A percentile compares a stretch with the other conserved stretches of the same genome.
phyloP scores from a whole-genome alignment of 2,329 filamentous ascomycete species.

The Graphiopsis chlorocephala region DNA sequence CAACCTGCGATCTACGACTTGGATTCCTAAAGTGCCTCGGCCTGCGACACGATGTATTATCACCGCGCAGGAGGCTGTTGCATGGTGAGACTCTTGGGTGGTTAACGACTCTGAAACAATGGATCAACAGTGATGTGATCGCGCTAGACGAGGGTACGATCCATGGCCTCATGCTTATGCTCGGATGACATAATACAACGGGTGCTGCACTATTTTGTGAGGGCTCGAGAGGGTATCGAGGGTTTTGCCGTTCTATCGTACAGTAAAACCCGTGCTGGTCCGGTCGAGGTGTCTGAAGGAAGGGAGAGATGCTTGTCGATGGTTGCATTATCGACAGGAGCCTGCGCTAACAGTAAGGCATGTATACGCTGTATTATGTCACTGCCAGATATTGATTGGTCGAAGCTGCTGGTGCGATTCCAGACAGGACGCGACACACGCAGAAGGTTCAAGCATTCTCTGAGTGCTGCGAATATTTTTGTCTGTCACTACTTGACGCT shows the following conservation, averaged over 20 bases:
- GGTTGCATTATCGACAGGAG: neutral
- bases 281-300: neutral
- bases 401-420: neutral
- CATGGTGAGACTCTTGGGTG: neutral
- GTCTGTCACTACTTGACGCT: neutral
- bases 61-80: neutral
- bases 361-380: neutral
- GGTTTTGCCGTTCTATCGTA: neutral
- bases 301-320: neutral
- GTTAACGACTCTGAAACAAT: neutral
- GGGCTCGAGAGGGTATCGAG: neutral
- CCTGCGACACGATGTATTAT: constrained; percentile 3
- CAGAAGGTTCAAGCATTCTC: neutral
- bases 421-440: neutral
- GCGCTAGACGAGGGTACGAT: neutral
- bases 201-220: neutral
- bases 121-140: neutral
- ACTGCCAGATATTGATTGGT: neutral
- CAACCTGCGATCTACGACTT: constrained; percentile 7
- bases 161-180: neutral
- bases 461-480: neutral
- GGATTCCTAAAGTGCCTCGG: constrained; percentile 6
- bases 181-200: neutral
- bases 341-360: neutral
- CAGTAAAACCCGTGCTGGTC: neutral